Evolutionary conservation across 768 basidiomycete genomes (phyloP).

Genomic region (Pseudohyphozyma bogoriensis): DNA sequence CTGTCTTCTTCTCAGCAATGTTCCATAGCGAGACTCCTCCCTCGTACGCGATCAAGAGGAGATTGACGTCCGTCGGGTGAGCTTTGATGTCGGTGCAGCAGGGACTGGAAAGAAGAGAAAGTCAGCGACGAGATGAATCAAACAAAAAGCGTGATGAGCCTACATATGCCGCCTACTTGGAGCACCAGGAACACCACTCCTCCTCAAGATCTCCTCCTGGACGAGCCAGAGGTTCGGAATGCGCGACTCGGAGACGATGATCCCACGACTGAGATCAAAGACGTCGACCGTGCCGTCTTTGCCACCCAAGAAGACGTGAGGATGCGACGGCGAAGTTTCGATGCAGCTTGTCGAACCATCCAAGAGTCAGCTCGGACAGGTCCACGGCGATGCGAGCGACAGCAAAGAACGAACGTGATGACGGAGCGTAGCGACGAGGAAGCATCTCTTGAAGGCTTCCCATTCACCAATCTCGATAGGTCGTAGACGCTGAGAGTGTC

Average conservation of each 20-base stretch:
- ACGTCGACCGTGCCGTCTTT: constrained; percentile 56
- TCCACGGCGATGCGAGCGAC: background rate
- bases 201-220: constrained; percentile 53
- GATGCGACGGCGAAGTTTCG: constrained; percentile 57
- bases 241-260: constrained; percentile 52
- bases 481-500: constrained; percentile 34
- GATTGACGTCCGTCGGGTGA: constrained; percentile 31
- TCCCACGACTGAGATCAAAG: constrained; percentile 62
- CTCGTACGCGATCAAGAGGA: constrained; percentile 34
- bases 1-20: constrained; percentile 35
- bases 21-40: constrained; percentile 42
- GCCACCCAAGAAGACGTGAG: constrained; percentile 56
- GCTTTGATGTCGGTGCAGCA: constrained; percentile 28
- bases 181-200: constrained; percentile 38
- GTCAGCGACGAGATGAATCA: background rate
- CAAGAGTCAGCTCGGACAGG: background rate
- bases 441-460: constrained; percentile 25
- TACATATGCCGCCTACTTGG: constrained; percentile 27
- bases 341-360: constrained; percentile 44
- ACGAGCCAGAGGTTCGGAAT: constrained; percentile 67
- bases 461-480: constrained; percentile 26
- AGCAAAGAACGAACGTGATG: constrained; percentile 14
- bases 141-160: background rate
- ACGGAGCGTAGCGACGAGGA: constrained; percentile 23
- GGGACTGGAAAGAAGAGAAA: constrained; percentile 17